Base-by-base conservation (phyloP, 73 alveolate species). In the Breviolum minutum region DNA sequence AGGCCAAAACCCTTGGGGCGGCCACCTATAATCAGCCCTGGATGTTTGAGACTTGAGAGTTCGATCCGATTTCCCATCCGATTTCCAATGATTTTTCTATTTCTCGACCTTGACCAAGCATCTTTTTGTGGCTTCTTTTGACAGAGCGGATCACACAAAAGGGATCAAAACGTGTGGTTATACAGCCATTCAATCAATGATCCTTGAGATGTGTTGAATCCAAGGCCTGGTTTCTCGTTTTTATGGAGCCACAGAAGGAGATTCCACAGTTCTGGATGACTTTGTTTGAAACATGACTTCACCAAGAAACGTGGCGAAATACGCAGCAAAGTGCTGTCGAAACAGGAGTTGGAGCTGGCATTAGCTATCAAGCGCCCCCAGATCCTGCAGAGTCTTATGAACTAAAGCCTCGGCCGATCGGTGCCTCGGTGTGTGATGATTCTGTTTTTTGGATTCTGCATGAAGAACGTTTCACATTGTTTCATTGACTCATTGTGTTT, bases 371-470 rank as follows among this genome's bases (percentile, higher is more conserved):
- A 20, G 91, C 91, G 19, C 74, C 91, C 0, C 91, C 73, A 13
- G 91, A 82, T 61, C 91, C 91, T 11, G 54, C 91, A 8, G 61
- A 82, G 91, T 70, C 73, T 8, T 82, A 82, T 19, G 91, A 82
- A 54, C 73, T 82, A 54, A 82, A 82, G 54, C 91, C 91, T 10
- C 91, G 91, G 26, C 91, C 91, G 48, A 82, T 82, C 26, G 91
- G 91, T 73, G 61, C 60, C 91, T 82, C 9, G 40, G 91, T 54
- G 91, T 54, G 5, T 5, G 22, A 22, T 17, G 16, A n/a, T 77
- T 77, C 30, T n/a, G 63, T 0, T 77, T n/a, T 27, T 77, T 77
- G 63, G 63, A 77, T 9, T 20, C n/a, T 26, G 86, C 24, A 71
- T 71, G 63, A 61, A 19, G 60, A 0, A n/a, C 22, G 29, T 79